A percentile compares a stretch with the other conserved stretches of the same genome.
Evolutionary conservation across 306 rosid species (phyloP).

Genomic region (Corylus heterophylla): DNA sequence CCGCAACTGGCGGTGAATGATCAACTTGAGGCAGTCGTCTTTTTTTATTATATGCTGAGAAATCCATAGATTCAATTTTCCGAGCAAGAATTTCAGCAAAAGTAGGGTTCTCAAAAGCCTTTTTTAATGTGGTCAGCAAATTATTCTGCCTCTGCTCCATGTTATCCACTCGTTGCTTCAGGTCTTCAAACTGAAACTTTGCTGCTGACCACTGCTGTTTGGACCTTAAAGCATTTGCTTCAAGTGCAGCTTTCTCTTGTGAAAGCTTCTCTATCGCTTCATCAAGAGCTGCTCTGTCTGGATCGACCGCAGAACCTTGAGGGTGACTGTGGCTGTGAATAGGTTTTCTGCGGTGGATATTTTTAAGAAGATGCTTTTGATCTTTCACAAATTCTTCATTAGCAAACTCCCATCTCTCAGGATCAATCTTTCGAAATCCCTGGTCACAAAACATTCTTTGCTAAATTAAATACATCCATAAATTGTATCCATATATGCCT

Average conservation of each 20-base stretch:
- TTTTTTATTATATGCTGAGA: conserved; percentile 74
- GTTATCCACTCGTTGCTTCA: conserved; percentile 51
- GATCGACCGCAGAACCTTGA: conserved; percentile 72
- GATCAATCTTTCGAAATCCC: conserved; percentile 93
- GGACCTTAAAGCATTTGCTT: conserved; percentile 56
- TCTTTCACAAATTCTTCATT: conserved; percentile 90
- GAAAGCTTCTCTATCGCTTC: conserved; percentile 83
- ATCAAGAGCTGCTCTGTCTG: conserved; percentile 84
- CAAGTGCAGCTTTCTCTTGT: conserved; percentile 63
- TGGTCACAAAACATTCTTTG: conserved; percentile 29
- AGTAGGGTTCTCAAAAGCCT: conserved; percentile 67
- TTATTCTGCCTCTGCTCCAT: conserved; percentile 72
- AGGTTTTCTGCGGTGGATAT: conserved; percentile 95
- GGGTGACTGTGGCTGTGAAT: conserved; percentile 97
- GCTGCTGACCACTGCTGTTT: conserved; percentile 56
- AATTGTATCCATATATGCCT: no score
- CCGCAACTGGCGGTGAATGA: conserved; percentile 46
- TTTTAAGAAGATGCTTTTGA: conserved; percentile 88
- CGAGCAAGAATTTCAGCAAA: conserved; percentile 64
- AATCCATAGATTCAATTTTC: conserved; percentile 81
- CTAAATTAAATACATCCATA: background rate
- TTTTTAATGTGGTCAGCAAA: conserved; percentile 54
- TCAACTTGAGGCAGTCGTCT: conserved; percentile 79
- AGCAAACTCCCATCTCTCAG: conserved; percentile 95
- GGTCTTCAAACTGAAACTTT: conserved; percentile 63